A percentile compares a stretch with the other conserved stretches of the same genome.
phyloP scores from a whole-genome alignment of 768 basidiomycete species.

The Phylloporus rhodoxanthus region DNA sequence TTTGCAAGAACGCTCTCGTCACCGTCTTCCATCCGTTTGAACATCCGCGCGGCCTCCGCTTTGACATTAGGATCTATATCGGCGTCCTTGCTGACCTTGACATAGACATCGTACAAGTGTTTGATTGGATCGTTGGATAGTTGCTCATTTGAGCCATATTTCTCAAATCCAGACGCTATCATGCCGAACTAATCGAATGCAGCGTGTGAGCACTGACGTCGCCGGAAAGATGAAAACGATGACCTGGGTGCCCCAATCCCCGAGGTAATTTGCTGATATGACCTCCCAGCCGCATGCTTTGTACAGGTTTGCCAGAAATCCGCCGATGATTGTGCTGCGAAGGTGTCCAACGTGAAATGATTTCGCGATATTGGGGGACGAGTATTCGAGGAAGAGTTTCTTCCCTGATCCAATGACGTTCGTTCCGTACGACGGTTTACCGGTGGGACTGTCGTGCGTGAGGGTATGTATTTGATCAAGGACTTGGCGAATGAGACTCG shows the following conservation, averaged over 20 bases:
- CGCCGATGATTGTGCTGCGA: slow-evolving; percentile 98
- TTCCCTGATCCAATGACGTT: slow-evolving; percentile 76
- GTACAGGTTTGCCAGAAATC: slow-evolving; percentile 87
- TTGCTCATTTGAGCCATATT: slow-evolving; percentile 81
- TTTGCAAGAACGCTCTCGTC: slow-evolving; percentile 77
- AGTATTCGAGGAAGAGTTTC: slow-evolving; percentile 84
- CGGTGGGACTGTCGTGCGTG: slow-evolving; percentile 56
- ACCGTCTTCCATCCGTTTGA: slow-evolving; percentile 93
- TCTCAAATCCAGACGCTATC: slow-evolving; percentile 86
- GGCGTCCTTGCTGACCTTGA: slow-evolving; percentile 86
- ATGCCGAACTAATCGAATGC: slow-evolving; percentile 58
- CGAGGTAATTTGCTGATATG: slow-evolving; percentile 87
- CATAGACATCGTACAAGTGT: slow-evolving; percentile 91
- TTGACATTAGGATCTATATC: slow-evolving; percentile 67
- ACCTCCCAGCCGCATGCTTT: slow-evolving; percentile 91
- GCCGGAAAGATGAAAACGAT: not conserved
- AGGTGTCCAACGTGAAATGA: slow-evolving; percentile 97
- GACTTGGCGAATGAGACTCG: slow-evolving; percentile 57
- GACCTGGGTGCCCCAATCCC: slow-evolving; percentile 98
- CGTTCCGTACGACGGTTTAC: slow-evolving; percentile 71
- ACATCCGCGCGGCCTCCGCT: slow-evolving; percentile 74
- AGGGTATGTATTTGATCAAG: slow-evolving; percentile 70
- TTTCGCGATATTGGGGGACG: slow-evolving; percentile 96
- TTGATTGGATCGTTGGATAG: slow-evolving; percentile 88
- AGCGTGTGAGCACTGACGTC: not conserved